These are phyloP conservation scores for Neoconidiobolus thromboides DNA, from an alignment of 371 early-diverging fungal species.

Conservation along the genomic window DNA sequence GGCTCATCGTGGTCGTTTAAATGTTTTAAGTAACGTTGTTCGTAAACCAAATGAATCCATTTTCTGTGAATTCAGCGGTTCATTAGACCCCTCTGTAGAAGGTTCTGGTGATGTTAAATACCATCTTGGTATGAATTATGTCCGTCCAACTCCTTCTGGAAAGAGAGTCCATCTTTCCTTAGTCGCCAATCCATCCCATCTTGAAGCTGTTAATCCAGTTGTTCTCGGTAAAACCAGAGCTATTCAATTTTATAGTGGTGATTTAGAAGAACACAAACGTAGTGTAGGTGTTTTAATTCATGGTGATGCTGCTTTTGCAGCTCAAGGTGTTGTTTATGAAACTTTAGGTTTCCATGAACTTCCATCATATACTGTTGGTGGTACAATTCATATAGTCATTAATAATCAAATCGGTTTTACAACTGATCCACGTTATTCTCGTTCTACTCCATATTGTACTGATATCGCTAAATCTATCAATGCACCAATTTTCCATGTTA, in stretches of 20 bases:
- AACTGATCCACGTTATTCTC: conserved; percentile 84
- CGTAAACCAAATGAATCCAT: conserved; percentile 94
- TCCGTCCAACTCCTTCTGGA: conserved; percentile 85
- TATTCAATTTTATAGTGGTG: conserved; percentile 79
- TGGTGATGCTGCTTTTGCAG: conserved; percentile 96
- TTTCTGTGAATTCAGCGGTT: conserved; percentile 87
- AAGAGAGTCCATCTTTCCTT: conserved; percentile 89
- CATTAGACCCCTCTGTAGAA: conserved; percentile 54
- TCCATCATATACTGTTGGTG: conserved; percentile 87
- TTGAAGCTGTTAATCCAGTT: conserved; percentile 95
- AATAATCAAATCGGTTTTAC: conserved; percentile 99
- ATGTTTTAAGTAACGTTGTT: conserved; percentile 93
- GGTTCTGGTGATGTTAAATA: conserved; percentile 97
- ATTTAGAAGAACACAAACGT: conserved; percentile 46
- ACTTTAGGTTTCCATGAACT: conserved; percentile 89
- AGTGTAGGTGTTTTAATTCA: conserved; percentile 85
- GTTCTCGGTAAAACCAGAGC: conserved; percentile 93
- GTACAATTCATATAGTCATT: conserved; percentile 90
- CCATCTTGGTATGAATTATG: conserved; percentile 93
- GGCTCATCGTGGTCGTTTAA: conserved; percentile 96
- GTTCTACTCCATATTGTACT: conserved; percentile 91
- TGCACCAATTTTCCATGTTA: conserved; percentile 94
- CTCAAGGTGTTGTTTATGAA: conserved; percentile 93
- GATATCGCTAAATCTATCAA: conserved; percentile 91
- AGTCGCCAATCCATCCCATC: conserved; percentile 94